Percentiles rank a stretch among this genome's conserved stretches.
Conservation (phyloP, 2,329 filamentous ascomycete species). For the Calonectria pseudoreteaudii region DNA sequence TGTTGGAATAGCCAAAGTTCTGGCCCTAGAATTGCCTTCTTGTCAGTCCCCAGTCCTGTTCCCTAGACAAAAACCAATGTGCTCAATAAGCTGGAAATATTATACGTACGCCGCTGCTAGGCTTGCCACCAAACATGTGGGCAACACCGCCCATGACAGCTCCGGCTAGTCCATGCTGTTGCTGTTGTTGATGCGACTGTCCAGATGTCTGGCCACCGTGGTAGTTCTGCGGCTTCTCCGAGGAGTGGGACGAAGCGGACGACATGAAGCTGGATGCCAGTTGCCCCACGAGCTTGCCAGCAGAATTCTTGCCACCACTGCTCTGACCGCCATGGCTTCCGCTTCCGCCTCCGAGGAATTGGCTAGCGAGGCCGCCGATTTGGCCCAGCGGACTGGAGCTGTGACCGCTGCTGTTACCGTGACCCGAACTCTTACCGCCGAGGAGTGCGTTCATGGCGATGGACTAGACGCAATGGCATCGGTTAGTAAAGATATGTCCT, state of each 20-base stretch:
- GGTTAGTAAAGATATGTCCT: constrained; percentile 1
- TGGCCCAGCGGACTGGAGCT: constrained; percentile 51
- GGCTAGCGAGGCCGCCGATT: constrained; percentile 60
- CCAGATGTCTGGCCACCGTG: constrained; percentile 59
- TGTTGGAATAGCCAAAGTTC: constrained; percentile 74
- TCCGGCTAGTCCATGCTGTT: constrained; percentile 63
- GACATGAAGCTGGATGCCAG: constrained; percentile 68
- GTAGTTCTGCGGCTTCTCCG: constrained; percentile 63
- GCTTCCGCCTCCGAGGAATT: constrained; percentile 55
- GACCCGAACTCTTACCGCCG: constrained; percentile 55
- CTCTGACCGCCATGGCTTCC: constrained; percentile 44
- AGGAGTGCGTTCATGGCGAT: constrained; percentile 72
- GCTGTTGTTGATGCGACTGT: constrained; percentile 47
- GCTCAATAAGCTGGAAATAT: neutral
- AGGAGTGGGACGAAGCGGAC: constrained; percentile 45
- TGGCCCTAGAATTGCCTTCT: constrained; percentile 54
- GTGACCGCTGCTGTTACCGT: constrained; percentile 41
- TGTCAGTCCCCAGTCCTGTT: constrained; percentile 26
- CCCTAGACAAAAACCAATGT: neutral
- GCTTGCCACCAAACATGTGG: constrained; percentile 64
- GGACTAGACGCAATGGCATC: constrained; percentile 53
- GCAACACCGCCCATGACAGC: constrained; percentile 67
- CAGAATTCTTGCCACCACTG: constrained; percentile 51
- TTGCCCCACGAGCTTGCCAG: constrained; percentile 69
- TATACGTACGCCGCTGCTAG: constrained; percentile 49